These are phyloP conservation scores for Xylaria sp. DNA, from an alignment of 2,329 filamentous ascomycete species.

Conservation along the genomic window DNA sequence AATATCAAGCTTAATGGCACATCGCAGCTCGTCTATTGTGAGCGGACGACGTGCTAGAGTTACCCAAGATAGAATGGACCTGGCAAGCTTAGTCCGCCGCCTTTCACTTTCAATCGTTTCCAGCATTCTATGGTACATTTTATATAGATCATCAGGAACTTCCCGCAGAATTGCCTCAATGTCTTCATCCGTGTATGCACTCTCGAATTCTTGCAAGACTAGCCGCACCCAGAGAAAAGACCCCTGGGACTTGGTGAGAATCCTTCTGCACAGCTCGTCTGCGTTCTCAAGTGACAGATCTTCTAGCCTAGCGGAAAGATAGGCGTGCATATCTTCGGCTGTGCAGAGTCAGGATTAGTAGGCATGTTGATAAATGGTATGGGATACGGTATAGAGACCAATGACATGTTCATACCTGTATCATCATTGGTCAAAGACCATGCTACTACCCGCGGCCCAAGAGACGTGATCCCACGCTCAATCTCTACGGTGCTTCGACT, in stretches of 20 bases:
- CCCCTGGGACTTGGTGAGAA: constrained; percentile 46
- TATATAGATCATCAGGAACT: constrained; percentile 43
- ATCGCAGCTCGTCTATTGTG: constrained; percentile 40
- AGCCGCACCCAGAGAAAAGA: constrained; percentile 49
- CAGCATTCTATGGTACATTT: constrained; percentile 45
- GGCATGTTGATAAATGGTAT: constrained; percentile 12
- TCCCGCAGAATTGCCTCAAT: constrained; percentile 44
- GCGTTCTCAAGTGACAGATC: constrained; percentile 39
- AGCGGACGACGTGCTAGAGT: constrained; percentile 42
- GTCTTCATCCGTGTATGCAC: constrained; percentile 44
- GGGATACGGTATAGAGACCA: not conserved
- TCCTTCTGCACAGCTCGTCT: constrained; percentile 42
- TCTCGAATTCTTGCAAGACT: constrained; percentile 47
- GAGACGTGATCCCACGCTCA: constrained; percentile 39
- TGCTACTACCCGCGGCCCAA: constrained; percentile 33
- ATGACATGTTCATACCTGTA: constrained; percentile 37
- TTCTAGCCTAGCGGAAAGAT: constrained; percentile 37
- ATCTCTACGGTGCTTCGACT: constrained; percentile 45
- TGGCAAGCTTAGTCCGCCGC: constrained; percentile 39
- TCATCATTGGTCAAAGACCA: constrained; percentile 28
- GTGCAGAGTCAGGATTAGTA: constrained; percentile 12
- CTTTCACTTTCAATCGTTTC: constrained; percentile 38
- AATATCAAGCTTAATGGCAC: constrained; percentile 41
- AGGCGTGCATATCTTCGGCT: constrained; percentile 44
- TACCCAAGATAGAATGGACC: constrained; percentile 44